Evolutionary conservation across 2,329 filamentous ascomycete genomes (phyloP).

Genomic region (Dothistroma septosporum): DNA sequence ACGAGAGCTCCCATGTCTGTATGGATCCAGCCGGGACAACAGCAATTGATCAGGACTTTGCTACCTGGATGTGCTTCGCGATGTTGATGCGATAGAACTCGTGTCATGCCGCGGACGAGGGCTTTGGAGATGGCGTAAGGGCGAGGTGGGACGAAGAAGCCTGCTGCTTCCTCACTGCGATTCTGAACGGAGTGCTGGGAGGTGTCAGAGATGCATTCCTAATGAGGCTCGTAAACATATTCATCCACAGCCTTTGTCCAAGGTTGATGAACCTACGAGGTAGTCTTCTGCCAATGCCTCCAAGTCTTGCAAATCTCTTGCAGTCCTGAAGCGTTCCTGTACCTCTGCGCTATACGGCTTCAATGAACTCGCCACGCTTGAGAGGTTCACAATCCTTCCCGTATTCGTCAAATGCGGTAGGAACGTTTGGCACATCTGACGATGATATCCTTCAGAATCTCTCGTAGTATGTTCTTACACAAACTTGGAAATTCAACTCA

Average conservation of each 20-base stretch:
- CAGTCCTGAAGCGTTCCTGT: slow-evolving; percentile 26
- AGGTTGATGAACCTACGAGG: slow-evolving; percentile 15
- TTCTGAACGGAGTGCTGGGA: slow-evolving; percentile 20
- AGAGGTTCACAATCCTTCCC: slow-evolving; percentile 36
- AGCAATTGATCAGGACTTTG: slow-evolving; percentile 34
- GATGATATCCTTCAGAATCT: background rate
- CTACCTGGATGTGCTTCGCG: slow-evolving; percentile 22
- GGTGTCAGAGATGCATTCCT: background rate
- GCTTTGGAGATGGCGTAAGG: slow-evolving; percentile 37
- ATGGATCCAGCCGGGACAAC: slow-evolving; percentile 38
- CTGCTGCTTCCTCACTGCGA: slow-evolving; percentile 23
- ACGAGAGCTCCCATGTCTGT: slow-evolving; percentile 37
- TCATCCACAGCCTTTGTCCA: no score
- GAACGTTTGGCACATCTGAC: slow-evolving; percentile 34
- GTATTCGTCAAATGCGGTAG: slow-evolving; percentile 27
- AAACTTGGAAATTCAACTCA: no score
- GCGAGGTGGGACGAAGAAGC: slow-evolving; percentile 29
- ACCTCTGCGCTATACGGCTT: slow-evolving; percentile 29
- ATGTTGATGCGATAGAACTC: slow-evolving; percentile 30
- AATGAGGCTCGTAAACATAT: background rate
- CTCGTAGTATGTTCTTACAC: no score
- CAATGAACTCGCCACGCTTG: slow-evolving; percentile 32
- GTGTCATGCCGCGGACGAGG: slow-evolving; percentile 33
- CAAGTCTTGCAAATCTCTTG: slow-evolving; percentile 25
- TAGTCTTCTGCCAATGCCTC: slow-evolving; percentile 33